Evolutionary conservation across 306 rosid species (phyloP).

Genomic region (Acacia crassicarpa): DNA sequence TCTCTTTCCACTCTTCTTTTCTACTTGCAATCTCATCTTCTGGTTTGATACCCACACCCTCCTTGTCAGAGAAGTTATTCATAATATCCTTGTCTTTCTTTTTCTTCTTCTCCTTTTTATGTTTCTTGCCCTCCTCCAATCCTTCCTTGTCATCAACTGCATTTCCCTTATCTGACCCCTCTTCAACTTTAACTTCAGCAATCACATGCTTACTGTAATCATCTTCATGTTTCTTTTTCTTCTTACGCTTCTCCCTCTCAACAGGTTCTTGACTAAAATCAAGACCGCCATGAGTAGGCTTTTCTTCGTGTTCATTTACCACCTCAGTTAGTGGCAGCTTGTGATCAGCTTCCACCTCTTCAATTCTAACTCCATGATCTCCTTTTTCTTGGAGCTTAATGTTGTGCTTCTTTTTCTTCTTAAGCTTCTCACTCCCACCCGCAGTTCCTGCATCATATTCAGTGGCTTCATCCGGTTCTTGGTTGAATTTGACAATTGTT

Average conservation of each 20-base stretch:
- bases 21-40: slow-evolving; percentile 3
- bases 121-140: slow-evolving; percentile 23
- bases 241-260: slow-evolving; percentile 31
- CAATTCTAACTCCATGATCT: neutral
- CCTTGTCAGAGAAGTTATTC: neutral
- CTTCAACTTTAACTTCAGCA: neutral
- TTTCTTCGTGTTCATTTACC: slow-evolving; percentile 3
- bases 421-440: neutral
- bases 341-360: slow-evolving; percentile 12
- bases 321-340: neutral
- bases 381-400: neutral
- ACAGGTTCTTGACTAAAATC: slow-evolving; percentile 8
- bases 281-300: neutral
- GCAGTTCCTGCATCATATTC: neutral
- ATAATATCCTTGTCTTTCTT: neutral
- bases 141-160: neutral
- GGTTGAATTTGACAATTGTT: neutral
- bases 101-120: slow-evolving; percentile 12
- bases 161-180: slow-evolving; percentile 13
- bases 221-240: slow-evolving; percentile 21
- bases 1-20: neutral
- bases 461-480: neutral
- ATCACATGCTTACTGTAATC: neutral
- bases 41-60: slow-evolving; percentile 7
- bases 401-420: neutral